phyloP scores from a whole-genome alignment of 441 rosid genomes.

The Brassica balearica region DNA sequence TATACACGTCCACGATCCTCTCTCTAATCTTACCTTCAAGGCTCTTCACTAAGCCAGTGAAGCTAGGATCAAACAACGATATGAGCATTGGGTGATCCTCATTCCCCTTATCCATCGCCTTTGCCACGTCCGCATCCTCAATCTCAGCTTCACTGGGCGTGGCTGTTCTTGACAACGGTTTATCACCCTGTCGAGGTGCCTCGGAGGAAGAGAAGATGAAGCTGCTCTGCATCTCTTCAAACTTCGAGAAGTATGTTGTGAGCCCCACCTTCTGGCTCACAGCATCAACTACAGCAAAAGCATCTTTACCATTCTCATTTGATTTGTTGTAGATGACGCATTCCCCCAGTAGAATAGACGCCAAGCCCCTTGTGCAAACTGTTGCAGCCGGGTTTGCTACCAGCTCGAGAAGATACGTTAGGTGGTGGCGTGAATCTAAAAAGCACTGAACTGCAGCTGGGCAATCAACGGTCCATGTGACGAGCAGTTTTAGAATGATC shows the following conservation, averaged over 20 bases:
- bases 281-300: slow-evolving; percentile 79
- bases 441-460: slow-evolving; percentile 90
- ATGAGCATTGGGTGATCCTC: slow-evolving; percentile 74
- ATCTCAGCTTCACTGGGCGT: slow-evolving; percentile 88
- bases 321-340: slow-evolving; percentile 82
- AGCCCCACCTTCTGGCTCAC: slow-evolving; percentile 93
- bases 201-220: slow-evolving; percentile 66
- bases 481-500: slow-evolving; percentile 84
- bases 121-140: slow-evolving; percentile 66
- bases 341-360: slow-evolving; percentile 85
- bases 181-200: slow-evolving; percentile 57
- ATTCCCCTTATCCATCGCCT: slow-evolving; percentile 58
- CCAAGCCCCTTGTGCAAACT: slow-evolving; percentile 76
- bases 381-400: slow-evolving; percentile 74
- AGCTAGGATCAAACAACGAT: slow-evolving; percentile 64
- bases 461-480: slow-evolving; percentile 86
- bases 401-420: slow-evolving; percentile 80
- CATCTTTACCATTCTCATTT: slow-evolving; percentile 77
- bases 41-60: slow-evolving; percentile 62
- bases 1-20: slow-evolving; percentile 70
- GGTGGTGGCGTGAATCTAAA: slow-evolving; percentile 89
- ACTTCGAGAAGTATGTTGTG: slow-evolving; percentile 75
- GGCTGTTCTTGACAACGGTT: slow-evolving; percentile 77
- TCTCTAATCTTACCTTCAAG: slow-evolving; percentile 76
- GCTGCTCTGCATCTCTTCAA: slow-evolving; percentile 90